Evolutionary conservation across 2,329 filamentous ascomycete genomes (phyloP).

Genomic region (Penicillium fuscoglaucum): DNA sequence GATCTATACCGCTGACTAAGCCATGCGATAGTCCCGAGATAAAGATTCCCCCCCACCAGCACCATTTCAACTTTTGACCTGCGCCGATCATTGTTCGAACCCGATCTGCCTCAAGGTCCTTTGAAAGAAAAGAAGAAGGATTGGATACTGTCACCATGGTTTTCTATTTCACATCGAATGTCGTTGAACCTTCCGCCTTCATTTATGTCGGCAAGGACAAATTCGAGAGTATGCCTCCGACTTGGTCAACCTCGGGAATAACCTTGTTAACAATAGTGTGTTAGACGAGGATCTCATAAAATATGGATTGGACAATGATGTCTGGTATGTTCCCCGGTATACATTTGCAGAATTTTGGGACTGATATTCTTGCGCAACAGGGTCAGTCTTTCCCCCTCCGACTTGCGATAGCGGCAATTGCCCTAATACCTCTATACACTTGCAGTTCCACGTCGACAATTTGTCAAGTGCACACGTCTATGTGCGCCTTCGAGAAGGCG

Average conservation of each 20-base stretch:
- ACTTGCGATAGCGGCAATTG: conserved; percentile 1
- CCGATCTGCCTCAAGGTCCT: background rate
- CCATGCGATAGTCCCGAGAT: background rate
- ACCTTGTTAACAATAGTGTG: conserved; percentile 2
- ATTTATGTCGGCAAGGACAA: conserved; percentile 99
- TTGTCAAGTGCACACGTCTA: conserved; percentile 96
- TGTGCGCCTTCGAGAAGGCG: conserved; percentile 74
- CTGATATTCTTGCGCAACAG: conserved; percentile 22
- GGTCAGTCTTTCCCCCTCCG: conserved; percentile 29
- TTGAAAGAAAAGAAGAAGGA: background rate
- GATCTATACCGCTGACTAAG: background rate
- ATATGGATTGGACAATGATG: conserved; percentile 89
- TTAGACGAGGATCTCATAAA: conserved; percentile 91
- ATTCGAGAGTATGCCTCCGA: conserved; percentile 75
- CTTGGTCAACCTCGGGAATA: background rate
- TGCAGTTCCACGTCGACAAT: conserved; percentile 93
- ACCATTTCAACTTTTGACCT: conserved; percentile 3
- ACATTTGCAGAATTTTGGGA: background rate
- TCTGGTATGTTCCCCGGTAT: conserved; percentile 63
- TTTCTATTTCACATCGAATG: conserved; percentile 89
- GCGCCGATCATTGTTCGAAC: background rate
- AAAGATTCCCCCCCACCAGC: conserved; percentile 3
- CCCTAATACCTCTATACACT: conserved; percentile 12
- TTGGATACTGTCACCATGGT: conserved; percentile 63
- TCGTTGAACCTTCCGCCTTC: conserved; percentile 76